Evolutionary conservation across 495 filamentous ascomycete species (phyloP), one percentile per base, ranked within the genome.

Genomic region (Lepidopterella palustris): DNA sequence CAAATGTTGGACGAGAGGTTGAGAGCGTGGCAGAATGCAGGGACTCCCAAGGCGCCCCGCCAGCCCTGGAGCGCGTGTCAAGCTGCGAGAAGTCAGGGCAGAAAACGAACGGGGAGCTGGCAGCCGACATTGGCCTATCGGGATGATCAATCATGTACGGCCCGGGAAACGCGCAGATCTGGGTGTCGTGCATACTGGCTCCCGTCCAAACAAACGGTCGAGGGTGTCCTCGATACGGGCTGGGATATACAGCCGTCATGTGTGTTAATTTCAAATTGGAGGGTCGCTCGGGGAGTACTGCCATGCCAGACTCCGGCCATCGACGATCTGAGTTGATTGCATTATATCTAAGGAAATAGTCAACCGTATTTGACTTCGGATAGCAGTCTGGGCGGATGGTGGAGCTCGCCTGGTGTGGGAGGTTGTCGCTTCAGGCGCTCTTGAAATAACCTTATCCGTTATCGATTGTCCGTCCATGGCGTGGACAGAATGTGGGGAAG

Each of bases 11-110:
- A 59, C 54, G 58, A 51, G 42, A 57, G 58, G 60, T 28, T 49
- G 56, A 45, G 54, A 62, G 63, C 56, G 56, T 66, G 63, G 63
- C 63, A 65, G 58, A 55, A 54, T 62, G 63, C 63, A 66, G 63
- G 63, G 63, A 47, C 63, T 61, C 53, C 53, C 21, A 53, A 10
- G 53, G 15, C 6, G 11, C 15, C 4, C 13, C 13, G 21, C 25
- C 3, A 10, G 10, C 8, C 9, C 40, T 47, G 23, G 32, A 53
- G 35, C 42, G 57, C 55, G 24, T 45, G 60, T 47, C 45, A 45
- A 35, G 21, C 35, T 42, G 35, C 13, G 35, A 13, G 10, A 54
- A 50, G 59, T 52, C 63, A 62, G 59, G 63, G 59, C 59, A 65
- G 49, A 26, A 54, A 60, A 57, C 58, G 4, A 50, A 53, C 28